Evolutionary conservation across 805 yeast species (phyloP), one percentile per base, ranked within the genome.

Genomic region (Hanseniaspora lindneri): DNA sequence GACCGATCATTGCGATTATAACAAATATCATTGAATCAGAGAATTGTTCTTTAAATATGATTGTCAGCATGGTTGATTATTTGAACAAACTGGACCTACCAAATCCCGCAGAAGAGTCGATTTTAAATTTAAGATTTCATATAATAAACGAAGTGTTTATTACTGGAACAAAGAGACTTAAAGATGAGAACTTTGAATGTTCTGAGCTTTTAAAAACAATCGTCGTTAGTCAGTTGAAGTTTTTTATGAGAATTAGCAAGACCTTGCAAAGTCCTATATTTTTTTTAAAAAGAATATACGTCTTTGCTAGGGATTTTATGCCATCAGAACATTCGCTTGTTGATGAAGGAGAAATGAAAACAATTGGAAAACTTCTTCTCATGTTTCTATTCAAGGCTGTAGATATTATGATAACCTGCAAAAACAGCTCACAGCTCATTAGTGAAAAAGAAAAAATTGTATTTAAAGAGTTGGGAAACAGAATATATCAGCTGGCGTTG

Each of bases 351-450:
- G 72, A 70, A 50, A 63, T 81, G 29, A 89, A 83, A 57, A 70
- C 87, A 36, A 64, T 89, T 46, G 76, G 79, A 34, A 72, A 79
- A 41, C 73, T 83, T 41, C 54, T 81, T 19, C 73, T 88, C 1
- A 72, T 76, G 55, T 58, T 73, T 1, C 62, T 76, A 13, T 73
- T 70, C 34, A 56, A 70, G 11, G 54, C 69, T 17, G 55, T 68
- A 25, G 65, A 66, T 41, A 39, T 43, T n/a, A 17, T 40, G 16
- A 27, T 25, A 9, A 33, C 46, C 7, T 33, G 23, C n/a, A 39
- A 40, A 20, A 19, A 49, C 16, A 33, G 41, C 14, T 8, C 11
- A 8, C 28, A 21, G 10, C 23, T 49, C 5, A 16, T 43, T 8
- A 21, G 19, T 13, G 20, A 27, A n/a, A 23, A 33, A 2, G 19